phyloP scores from a whole-genome alignment of 441 rosid species.

The Erodium texanum region DNA sequence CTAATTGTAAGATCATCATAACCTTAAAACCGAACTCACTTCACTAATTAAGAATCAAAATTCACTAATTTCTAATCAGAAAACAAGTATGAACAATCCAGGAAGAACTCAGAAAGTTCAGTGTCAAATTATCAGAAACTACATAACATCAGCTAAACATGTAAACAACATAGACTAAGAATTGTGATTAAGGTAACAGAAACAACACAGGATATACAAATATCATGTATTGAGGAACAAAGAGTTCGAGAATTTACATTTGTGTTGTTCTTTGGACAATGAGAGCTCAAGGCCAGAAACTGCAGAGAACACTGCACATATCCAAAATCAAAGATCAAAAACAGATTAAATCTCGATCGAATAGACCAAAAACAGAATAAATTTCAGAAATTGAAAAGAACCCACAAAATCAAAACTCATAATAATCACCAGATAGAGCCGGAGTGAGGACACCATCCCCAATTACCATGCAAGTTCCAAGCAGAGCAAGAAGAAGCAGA shows the following conservation, averaged over 20 bases:
- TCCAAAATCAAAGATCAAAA: conserved; percentile 8
- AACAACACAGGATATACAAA: conserved; percentile 5
- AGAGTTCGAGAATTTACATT: conserved; percentile 44
- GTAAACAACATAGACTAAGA: neutral
- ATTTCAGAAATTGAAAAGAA: neutral
- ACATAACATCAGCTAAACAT: neutral
- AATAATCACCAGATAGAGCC: conserved; percentile 71
- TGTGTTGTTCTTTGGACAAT: conserved; percentile 84
- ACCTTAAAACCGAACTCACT: too few relatives aligned
- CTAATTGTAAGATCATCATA: too few relatives aligned
- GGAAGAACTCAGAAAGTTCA: too few relatives aligned
- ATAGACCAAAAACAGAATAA: conserved; percentile 3
- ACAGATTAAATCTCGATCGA: neutral
- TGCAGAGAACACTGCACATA: conserved; percentile 74
- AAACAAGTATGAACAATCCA: too few relatives aligned
- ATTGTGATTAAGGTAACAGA: neutral
- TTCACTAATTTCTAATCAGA: too few relatives aligned
- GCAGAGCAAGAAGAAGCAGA: conserved; percentile 70
- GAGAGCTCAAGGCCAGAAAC: conserved; percentile 93
- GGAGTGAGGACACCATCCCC: conserved; percentile 98
- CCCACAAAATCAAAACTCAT: neutral
- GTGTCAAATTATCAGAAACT: too few relatives aligned
- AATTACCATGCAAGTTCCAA: conserved; percentile 98
- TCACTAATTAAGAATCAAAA: too few relatives aligned
- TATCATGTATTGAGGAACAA: neutral